Conservation (phyloP, 306 rosid species). For the Rosa multiflora region DNA sequence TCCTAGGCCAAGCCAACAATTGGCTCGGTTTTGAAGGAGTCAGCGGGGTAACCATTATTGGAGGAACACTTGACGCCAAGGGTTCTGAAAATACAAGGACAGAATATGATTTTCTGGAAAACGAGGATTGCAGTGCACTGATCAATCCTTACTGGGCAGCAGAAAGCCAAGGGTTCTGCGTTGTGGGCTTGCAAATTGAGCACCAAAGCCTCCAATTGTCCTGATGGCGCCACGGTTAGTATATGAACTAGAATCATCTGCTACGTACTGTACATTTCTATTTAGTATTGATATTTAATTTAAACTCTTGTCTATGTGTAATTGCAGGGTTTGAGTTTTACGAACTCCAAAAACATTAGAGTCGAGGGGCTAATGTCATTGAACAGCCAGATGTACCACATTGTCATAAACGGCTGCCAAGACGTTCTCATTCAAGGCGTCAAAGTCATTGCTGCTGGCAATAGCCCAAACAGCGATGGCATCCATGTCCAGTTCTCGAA, state of each 20-base stretch:
- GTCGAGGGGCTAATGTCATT: neutral
- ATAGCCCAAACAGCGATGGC: conserved; percentile 33
- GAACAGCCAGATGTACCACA: conserved; percentile 33
- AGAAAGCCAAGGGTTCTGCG: conserved; percentile 23
- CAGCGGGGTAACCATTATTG: neutral
- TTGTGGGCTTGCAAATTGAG: conserved; percentile 31
- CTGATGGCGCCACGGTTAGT: conserved; percentile 25
- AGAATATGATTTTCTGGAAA: no score
- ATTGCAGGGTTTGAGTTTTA: conserved; percentile 22
- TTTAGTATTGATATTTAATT: neutral
- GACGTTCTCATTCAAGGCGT: conserved; percentile 5
- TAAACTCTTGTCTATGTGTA: neutral
- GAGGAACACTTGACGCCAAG: conserved; percentile 26
- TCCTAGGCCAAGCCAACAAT: neutral
- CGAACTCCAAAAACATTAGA: conserved; percentile 24
- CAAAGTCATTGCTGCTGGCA: neutral
- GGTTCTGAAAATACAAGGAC: no score
- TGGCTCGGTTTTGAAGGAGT: conserved; percentile 1
- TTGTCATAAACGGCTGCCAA: conserved; percentile 24
- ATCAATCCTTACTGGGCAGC: no score
- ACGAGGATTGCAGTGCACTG: no score
- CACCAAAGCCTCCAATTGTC: neutral
- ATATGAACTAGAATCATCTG: neutral
- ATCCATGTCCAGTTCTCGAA: conserved; percentile 23
- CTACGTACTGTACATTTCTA: neutral